Evolutionary conservation across 2,329 filamentous ascomycete genomes (phyloP).

Genomic region (Epichloe gansuensis): DNA sequence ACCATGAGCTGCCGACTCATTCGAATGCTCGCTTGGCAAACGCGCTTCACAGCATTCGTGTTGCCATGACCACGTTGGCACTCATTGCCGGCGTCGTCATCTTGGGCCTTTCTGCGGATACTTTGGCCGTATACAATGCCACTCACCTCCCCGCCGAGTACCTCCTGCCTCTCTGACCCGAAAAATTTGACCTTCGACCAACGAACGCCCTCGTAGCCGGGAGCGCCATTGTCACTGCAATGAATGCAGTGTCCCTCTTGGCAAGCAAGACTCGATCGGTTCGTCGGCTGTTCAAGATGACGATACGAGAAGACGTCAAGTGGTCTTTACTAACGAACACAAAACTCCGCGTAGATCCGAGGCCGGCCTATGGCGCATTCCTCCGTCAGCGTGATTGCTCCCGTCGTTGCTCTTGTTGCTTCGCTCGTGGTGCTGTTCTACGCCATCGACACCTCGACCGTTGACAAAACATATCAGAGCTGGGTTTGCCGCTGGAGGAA

Average conservation of each 20-base stretch:
- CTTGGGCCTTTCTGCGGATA: constrained; percentile 41
- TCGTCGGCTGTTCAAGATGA: constrained; percentile 4
- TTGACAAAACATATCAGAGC: constrained; percentile 42
- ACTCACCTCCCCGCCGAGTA: constrained; percentile 36
- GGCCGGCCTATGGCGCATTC: constrained; percentile 10
- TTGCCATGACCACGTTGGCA: constrained; percentile 36
- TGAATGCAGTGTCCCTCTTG: constrained; percentile 34
- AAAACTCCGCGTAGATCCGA: constrained; percentile 8
- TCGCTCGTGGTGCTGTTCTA: constrained; percentile 46
- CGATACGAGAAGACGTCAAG: not conserved
- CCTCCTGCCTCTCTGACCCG: constrained; percentile 44
- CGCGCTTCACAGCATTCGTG: constrained; percentile 29
- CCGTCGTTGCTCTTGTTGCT: constrained; percentile 19
- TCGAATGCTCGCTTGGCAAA: constrained; percentile 26
- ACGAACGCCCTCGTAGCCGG: constrained; percentile 41
- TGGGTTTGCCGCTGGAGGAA: constrained; percentile 50
- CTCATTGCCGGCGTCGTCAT: constrained; percentile 38
- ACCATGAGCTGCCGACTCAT: constrained; percentile 21
- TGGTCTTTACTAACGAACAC: not conserved
- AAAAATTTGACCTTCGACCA: constrained; percentile 42
- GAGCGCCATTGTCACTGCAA: constrained; percentile 34
- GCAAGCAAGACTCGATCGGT: constrained; percentile 37
- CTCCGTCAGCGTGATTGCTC: constrained; percentile 14
- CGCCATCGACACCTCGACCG: constrained; percentile 37
- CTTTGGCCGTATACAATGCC: constrained; percentile 40